Evolutionary conservation across 2,329 filamentous ascomycete genomes (phyloP), one percentile per base, ranked within the genome.

Genomic region (Aspergillus sp.): DNA sequence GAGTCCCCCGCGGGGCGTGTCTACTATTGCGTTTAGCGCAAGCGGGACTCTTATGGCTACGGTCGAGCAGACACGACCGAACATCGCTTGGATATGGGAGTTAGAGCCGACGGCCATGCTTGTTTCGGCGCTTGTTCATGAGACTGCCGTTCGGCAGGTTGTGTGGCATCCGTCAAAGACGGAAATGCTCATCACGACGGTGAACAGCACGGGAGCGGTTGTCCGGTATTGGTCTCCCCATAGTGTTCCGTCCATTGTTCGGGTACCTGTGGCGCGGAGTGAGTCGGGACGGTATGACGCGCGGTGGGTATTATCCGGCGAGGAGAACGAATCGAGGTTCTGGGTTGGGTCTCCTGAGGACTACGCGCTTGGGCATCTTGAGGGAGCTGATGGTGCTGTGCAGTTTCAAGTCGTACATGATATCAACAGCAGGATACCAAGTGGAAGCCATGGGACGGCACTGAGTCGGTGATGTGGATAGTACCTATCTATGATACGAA

Each of bases 31-130:
- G n/a, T 76, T 77, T 44, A 76, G 70, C 52, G 53, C 63, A 5
- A 64, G 71, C 19, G 71, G 71, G 4, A 61, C 46, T 1, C 58
- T 74, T 11, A 55, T 77, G 13, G 73, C 71, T 9, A 74, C 71
- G 2, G 65, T 72, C 34, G 70, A 73, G 49, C 68, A 72, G n/a
- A 62, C 63, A 19, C 66, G 70, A 6, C 70, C 75, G 13, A 74
- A 76, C 50, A 71, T 77, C 16, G 66, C 74, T 17, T 78, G 75
- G 74, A 71, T 78, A 53, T 77, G 75, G 75, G 67, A 69, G 4
- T 45, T 75, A 45, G 62, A 67, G 31, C 51, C 45, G 3, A 58
- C 62, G 0, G 60, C 67, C 2, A 58, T 49, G 5, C 59, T 74
- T 7, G 48, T 62, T 5, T 71, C 73, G n/a, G 66, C 65, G 4